Evolutionary conservation across 306 rosid species (phyloP), one percentile per base, ranked within the genome.

Genomic region (Gastrolobium villosum): DNA sequence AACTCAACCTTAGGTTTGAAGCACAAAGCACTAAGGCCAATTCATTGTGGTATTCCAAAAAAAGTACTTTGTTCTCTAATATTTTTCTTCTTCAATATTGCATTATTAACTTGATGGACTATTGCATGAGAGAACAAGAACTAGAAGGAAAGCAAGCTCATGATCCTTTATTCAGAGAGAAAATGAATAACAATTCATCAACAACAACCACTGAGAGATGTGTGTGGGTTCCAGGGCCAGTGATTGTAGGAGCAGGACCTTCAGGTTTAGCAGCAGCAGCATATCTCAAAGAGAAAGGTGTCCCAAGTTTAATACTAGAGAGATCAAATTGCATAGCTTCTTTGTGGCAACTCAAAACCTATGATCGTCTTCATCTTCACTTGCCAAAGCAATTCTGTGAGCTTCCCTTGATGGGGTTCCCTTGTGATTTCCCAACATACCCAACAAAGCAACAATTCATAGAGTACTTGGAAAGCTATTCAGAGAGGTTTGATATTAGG

Each of bases 191-290:
- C 30, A 64, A 53, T 28, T n/a, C 46, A 4, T n/a, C 60, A 0
- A 44, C 52, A 4, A 6, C 43, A 4, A 39, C 43, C 0, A 14
- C 46, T 0, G 54, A 1, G 31, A 39, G 49, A 6, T 35, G 76
- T 14, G 81, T 84, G 39, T 70, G 56, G 48, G 77, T 82, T 2
- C 77, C 67, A 0, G 90, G 89, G 8, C 86, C 93, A 4, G 84
- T 89, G 73, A 84, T 89, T 28, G 83, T 89, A 0, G 93, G 93
- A 35, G 93, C 90, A 55, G 93, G 93, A 43, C 93, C 93, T 1
- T 89, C 93, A 0, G 93, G 93, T 5, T 74, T 89, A 0, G 90
- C 93, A 0, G 83, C 80, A n/a, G 89, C 93, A 6, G 93, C 93
- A 13, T 84, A 86, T 63, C 84, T 89, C 31, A 84, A 80, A 53